Conservation (phyloP, 768 basidiomycete genomes). For the Tricholoma matsutake region DNA sequence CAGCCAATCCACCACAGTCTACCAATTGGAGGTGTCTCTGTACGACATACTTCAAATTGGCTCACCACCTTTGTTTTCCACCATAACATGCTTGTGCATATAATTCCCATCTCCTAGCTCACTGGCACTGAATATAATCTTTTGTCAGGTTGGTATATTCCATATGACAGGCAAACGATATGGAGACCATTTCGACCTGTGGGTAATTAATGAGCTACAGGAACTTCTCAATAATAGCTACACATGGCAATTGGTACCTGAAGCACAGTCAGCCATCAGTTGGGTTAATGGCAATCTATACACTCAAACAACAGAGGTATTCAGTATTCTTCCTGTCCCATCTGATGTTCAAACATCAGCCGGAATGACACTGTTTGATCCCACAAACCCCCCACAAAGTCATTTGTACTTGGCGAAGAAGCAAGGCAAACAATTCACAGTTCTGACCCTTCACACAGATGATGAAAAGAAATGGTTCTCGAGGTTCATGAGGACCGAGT, state of each 20-base stretch:
- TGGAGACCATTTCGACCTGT: background rate
- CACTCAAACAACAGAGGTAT: background rate
- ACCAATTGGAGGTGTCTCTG: background rate
- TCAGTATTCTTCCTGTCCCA: background rate
- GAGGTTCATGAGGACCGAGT: background rate
- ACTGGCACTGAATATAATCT: background rate
- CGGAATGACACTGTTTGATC: background rate
- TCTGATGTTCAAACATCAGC: background rate
- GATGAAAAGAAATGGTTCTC: background rate
- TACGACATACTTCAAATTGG: background rate
- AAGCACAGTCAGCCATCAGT: background rate
- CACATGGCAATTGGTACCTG: background rate
- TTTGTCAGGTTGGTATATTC: background rate
- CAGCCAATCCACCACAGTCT: background rate
- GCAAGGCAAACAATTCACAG: background rate
- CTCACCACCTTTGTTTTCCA: background rate
- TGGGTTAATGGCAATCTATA: background rate
- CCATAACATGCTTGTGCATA: background rate
- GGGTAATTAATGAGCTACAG: background rate
- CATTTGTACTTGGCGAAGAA: background rate
- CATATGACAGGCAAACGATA: background rate
- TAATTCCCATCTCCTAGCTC: background rate
- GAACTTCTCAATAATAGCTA: background rate
- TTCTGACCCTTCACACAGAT: background rate
- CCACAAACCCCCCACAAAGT: background rate